Base-by-base conservation (phyloP, 1,284 basidiomycete species). In the Peniophora sp. region DNA sequence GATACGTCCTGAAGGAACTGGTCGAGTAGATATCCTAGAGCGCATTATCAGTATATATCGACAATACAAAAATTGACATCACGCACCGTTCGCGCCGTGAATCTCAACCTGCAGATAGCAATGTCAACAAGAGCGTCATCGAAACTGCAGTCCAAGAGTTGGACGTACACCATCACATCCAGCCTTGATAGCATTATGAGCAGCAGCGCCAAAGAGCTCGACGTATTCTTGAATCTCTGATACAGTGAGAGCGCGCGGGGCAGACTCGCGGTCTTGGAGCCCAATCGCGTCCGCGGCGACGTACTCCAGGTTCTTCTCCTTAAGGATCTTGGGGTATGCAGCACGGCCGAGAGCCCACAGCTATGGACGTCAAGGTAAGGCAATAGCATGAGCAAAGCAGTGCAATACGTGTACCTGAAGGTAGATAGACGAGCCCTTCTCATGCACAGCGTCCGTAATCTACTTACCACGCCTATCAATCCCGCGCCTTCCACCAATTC, bases 291-390 rank as follows among this genome's bases (percentile, higher is more conserved):
- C 75, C 0, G 75, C 67, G 20, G 69, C 61, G 10, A 64, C 64
- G 53, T 64, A 73, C 3, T 60, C 55, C 48, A 63, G 60, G 17
- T 61, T 61, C 19, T 56, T 54, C 48, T 57, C 32, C 45, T 60
- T 56, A n/a, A 71, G 62, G 10, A 68, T 56, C 0, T 61, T 54
- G 2, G 62, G 60, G 14, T 60, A 50, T n/a, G 70, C 69, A 3
- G 68, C 64, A 0, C 73, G 67, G 1, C 73, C 75, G 34, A 74
- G 55, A 0, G 71, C 71, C 74, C 74, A 77, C 0, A 77, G 60
- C 58, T 32, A 32, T 32, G 12, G n/a, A n/a, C n/a, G n/a, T n/a
- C n/a, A n/a, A n/a, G n/a, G n/a, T n/a, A n/a, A n/a, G n/a, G n/a
- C n/a, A n/a, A n/a, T n/a, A n/a, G 27, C 27, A 12, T 6, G 27